Evolutionary conservation across 495 filamentous ascomycete genomes (phyloP), one percentile per base, ranked within the genome.

Genomic region (Clohesyomyces aquaticus): DNA sequence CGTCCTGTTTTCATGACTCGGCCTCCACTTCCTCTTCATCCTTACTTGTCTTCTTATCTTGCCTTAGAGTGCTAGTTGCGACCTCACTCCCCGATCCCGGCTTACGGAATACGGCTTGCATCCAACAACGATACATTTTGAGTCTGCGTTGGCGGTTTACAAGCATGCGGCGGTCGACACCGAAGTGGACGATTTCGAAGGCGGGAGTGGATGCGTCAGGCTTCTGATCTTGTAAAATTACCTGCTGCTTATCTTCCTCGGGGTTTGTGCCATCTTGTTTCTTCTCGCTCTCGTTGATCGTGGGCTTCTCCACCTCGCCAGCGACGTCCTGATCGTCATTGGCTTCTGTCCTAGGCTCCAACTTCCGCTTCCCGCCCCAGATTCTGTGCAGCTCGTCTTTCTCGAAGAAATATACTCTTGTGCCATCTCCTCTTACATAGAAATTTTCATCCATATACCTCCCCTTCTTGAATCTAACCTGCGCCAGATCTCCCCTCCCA

Each of bases 111-210:
- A 87, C 85, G 21, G 90, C 95, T 74, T 98, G 94, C 74, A 98
- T 87, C 94, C 94, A 91, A 79, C 92, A 96, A 45, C 94, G 87
- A 77, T 97, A 97, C 94, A 98, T 98, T 77, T 98, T 98, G 9
- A 97, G 76, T 75, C 91, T 87, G 66, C 85, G 85, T 59, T 90
- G 88, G 45, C 94, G 87, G 73, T 98, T 98, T 57, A 98, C 93
- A 48, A 98, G 79, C 78, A 98, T 79, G 61, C 95, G 83, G 63
- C 89, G 83, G 71, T 98, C 94, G 53, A 89, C 82, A 14, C 87
- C 95, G 43, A 98, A 76, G 50, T 93, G 83, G 26, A 86, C 72
- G 43, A 96, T 78, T 54, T 93, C 83, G 71, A 96, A 92, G 11
- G 63, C 26, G 26, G 76, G 71, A 10, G 38, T 12, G 6, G 50